Evolutionary conservation across 805 yeast genomes (phyloP).

Genomic region (Candida insectalens): DNA sequence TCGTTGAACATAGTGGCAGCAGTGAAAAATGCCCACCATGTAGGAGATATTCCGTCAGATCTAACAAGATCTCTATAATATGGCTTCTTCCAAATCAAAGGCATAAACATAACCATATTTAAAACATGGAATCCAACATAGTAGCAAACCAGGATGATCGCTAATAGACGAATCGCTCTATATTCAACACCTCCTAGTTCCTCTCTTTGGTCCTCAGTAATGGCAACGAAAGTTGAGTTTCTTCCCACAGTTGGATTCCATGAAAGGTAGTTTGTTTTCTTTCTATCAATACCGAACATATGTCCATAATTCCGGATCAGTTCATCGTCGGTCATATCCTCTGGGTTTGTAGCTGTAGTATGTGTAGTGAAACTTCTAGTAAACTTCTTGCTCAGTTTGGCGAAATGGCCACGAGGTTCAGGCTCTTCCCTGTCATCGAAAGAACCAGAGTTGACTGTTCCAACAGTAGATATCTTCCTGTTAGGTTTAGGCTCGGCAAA

Average conservation of each 20-base stretch:
- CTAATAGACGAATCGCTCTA: slow-evolving; percentile 71
- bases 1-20: slow-evolving; percentile 76
- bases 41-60: slow-evolving; percentile 54
- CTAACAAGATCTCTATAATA: slow-evolving; percentile 35
- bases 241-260: slow-evolving; percentile 90
- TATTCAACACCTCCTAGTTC: slow-evolving; percentile 98
- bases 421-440: background rate
- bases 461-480: background rate
- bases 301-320: slow-evolving; percentile 16
- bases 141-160: slow-evolving; percentile 53
- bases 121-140: slow-evolving; percentile 69
- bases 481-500: background rate
- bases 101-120: slow-evolving; percentile 41
- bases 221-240: slow-evolving; percentile 80
- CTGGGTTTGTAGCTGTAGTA: slow-evolving; percentile 1
- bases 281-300: background rate
- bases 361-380: slow-evolving; percentile 10
- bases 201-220: slow-evolving; percentile 77
- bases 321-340: slow-evolving; percentile 21
- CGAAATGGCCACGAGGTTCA: background rate
- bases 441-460: background rate
- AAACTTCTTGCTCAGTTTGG: slow-evolving; percentile 3
- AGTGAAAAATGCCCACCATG: slow-evolving; percentile 93
- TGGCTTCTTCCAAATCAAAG: slow-evolving; percentile 44
- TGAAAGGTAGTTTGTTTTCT: slow-evolving; percentile 63